phyloP scores from a whole-genome alignment of 768 basidiomycete genomes.

The Amanita rimosa region DNA sequence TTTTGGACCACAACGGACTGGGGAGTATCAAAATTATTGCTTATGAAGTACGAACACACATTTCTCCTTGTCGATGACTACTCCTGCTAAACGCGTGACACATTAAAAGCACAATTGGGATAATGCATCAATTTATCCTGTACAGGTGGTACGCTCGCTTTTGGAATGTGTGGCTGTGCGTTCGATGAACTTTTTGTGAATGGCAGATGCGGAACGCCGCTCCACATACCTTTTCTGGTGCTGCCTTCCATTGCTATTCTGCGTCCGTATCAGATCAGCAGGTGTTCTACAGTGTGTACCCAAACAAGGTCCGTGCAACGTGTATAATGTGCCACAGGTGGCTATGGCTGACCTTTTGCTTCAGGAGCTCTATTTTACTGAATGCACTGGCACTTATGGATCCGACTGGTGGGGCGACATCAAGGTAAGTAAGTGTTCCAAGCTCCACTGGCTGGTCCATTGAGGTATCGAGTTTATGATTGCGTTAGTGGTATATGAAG shows the following conservation, averaged over 20 bases:
- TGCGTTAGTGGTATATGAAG: conserved; percentile 54
- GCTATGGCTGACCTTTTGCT: background rate
- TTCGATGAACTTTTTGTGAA: background rate
- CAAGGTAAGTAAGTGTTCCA: too few relatives aligned
- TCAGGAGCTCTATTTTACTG: conserved; percentile 40
- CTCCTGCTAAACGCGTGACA: too few relatives aligned
- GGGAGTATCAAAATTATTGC: conserved; percentile 51
- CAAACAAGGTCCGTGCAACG: conserved; percentile 51
- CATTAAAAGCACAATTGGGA: conserved; percentile 68
- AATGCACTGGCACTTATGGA: conserved; percentile 56
- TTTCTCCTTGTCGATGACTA: background rate
- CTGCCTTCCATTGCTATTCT: conserved; percentile 63
- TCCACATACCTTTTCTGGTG: conserved; percentile 49
- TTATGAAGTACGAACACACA: background rate
- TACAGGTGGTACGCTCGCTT: conserved; percentile 21
- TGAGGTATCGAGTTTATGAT: background rate
- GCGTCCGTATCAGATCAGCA: conserved; percentile 44
- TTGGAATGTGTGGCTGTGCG: too few relatives aligned
- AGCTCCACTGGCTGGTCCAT: too few relatives aligned
- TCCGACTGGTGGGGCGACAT: conserved; percentile 76
- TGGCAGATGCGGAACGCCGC: conserved; percentile 42
- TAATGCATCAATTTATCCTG: conserved; percentile 50
- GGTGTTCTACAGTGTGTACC: conserved; percentile 41
- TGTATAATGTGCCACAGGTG: too few relatives aligned
- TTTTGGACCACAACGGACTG: conserved; percentile 56